phyloP scores from a whole-genome alignment of 148 eudicot species.

The Silene uniflora region DNA sequence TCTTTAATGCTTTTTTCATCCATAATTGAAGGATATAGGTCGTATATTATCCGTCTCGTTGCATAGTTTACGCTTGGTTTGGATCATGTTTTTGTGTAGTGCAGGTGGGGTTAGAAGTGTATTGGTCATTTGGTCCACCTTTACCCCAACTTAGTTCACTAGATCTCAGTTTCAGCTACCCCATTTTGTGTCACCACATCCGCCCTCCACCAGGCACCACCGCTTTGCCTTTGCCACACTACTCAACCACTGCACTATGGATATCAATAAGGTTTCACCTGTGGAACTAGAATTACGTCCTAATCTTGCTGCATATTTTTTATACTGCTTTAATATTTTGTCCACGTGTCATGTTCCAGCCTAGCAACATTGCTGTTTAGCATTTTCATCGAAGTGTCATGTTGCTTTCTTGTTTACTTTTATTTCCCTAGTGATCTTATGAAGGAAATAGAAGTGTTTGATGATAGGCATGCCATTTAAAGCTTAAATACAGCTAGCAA shows the following conservation, averaged over 20 bases:
- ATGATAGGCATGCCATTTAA: conserved; percentile 8
- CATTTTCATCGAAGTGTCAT: background rate
- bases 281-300: background rate
- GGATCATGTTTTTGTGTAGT: background rate
- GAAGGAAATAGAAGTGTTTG: background rate
- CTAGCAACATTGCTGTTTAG: background rate
- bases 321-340: background rate
- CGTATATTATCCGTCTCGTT: no score
- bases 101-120: background rate
- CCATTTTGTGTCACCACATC: background rate
- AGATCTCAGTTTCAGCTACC: background rate
- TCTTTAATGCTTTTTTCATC: background rate
- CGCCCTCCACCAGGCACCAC: background rate
- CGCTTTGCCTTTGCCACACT: background rate
- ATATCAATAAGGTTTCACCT: background rate
- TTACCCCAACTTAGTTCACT: background rate
- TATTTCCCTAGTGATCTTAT: background rate
- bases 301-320: background rate
- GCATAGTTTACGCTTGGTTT: background rate
- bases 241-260: background rate
- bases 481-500: background rate
- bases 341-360: background rate
- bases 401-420: background rate
- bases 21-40: background rate
- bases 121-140: background rate